Evolutionary conservation across 768 basidiomycete species (phyloP).

Genomic region (Xerocomellus amylosporus): DNA sequence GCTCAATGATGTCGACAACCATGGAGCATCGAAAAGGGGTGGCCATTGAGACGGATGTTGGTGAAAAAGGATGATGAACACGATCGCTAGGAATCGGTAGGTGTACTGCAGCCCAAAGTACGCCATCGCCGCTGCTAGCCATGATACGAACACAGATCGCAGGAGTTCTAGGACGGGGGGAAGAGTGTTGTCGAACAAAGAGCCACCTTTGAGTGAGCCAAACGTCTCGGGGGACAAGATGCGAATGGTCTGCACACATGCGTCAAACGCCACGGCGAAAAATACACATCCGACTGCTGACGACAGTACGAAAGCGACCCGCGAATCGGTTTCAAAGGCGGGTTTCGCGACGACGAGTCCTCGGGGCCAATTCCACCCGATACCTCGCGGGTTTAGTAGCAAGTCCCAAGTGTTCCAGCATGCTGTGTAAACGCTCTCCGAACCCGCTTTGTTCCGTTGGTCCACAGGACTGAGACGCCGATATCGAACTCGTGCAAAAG

Average conservation of each 20-base stretch:
- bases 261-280: constrained; percentile 17
- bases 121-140: constrained; percentile 42
- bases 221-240: constrained; percentile 41
- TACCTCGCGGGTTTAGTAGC: constrained; percentile 21
- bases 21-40: constrained; percentile 57
- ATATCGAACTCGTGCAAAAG: constrained; percentile 16
- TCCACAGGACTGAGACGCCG: constrained; percentile 1
- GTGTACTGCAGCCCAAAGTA: constrained; percentile 44
- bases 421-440: constrained; percentile 8
- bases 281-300: not conserved
- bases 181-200: constrained; percentile 35
- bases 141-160: constrained; percentile 44
- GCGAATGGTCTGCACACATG: constrained; percentile 12
- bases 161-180: constrained; percentile 31
- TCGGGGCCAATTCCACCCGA: constrained; percentile 29
- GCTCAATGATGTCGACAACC: constrained; percentile 51
- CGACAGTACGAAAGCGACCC: constrained; percentile 9
- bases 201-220: constrained; percentile 30
- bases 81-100: constrained; percentile 42
- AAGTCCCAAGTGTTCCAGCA: constrained; percentile 31
- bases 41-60: constrained; percentile 58
- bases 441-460: not conserved
- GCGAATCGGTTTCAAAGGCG: constrained; percentile 7
- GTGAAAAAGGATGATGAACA: constrained; percentile 44
- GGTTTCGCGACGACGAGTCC: constrained; percentile 19